Conservation (phyloP, 2,329 filamentous ascomycete genomes). For the Microcyclospora tardicrescens region DNA sequence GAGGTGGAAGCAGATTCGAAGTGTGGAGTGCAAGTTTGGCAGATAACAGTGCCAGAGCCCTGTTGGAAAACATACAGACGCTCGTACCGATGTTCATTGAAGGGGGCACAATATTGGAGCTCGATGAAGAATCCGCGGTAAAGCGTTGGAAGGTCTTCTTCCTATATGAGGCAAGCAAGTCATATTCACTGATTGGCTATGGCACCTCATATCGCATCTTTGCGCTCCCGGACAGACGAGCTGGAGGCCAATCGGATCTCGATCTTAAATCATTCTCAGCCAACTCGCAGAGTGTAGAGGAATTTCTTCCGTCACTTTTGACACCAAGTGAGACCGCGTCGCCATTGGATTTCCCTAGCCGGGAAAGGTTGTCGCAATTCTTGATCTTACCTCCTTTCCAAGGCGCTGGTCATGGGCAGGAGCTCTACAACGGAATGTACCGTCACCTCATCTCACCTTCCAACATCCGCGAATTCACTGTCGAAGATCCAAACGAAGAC, state of each 20-base stretch:
- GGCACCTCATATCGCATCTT: slow-evolving; percentile 81
- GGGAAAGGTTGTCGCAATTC: slow-evolving; percentile 85
- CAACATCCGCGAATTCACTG: slow-evolving; percentile 69
- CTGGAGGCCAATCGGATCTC: slow-evolving; percentile 11
- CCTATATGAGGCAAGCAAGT: slow-evolving; percentile 31
- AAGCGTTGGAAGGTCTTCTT: slow-evolving; percentile 90
- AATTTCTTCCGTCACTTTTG: slow-evolving; percentile 18
- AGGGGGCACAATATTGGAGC: slow-evolving; percentile 65
- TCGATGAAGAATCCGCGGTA: slow-evolving; percentile 58
- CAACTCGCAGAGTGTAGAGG: slow-evolving; percentile 10
- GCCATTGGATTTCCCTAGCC: slow-evolving; percentile 52
- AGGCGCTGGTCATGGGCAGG: slow-evolving; percentile 61
- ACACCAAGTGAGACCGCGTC: slow-evolving; percentile 4
- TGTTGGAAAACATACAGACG: slow-evolving; percentile 72
- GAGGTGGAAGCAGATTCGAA: slow-evolving; percentile 56
- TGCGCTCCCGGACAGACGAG: slow-evolving; percentile 20
- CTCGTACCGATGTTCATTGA: slow-evolving; percentile 82
- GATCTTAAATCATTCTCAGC: slow-evolving; percentile 9
- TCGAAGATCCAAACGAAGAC: slow-evolving; percentile 84
- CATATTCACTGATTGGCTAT: slow-evolving; percentile 81
- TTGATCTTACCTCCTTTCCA: slow-evolving; percentile 82
- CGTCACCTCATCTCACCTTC: slow-evolving; percentile 48
- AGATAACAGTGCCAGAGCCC: slow-evolving; percentile 53
- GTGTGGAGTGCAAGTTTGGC: slow-evolving; percentile 69
- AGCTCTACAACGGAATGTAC: slow-evolving; percentile 73